These are phyloP conservation scores for Nicotiana attenuata DNA, from an alignment of 257 asterid species.

Conservation along the genomic window DNA sequence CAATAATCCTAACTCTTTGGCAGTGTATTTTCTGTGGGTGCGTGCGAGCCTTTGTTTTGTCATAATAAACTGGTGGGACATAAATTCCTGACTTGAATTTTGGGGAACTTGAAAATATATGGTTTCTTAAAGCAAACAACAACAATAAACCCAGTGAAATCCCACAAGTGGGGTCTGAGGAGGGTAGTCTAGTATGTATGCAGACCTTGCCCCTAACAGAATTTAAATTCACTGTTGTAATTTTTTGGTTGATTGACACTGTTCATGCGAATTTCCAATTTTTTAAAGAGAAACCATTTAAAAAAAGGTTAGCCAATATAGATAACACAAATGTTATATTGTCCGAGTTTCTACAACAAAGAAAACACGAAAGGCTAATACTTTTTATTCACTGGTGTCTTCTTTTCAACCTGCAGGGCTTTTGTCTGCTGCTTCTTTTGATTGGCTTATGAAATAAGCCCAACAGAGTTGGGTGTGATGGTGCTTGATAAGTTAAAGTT, in stretches of 20 bases:
- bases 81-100: neutral
- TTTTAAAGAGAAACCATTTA: no score
- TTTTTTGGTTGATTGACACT: neutral
- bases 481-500: neutral
- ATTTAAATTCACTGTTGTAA: neutral
- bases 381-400: neutral
- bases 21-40: neutral
- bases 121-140: neutral
- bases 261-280: neutral
- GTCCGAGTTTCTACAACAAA: neutral
- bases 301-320: no score
- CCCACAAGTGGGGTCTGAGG: no score
- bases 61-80: neutral
- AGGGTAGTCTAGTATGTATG: no score
- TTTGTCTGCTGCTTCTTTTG: neutral
- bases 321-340: neutral
- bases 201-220: no score
- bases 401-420: neutral
- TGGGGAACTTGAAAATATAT: neutral
- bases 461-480: neutral
- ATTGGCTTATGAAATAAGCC: conserved; percentile 1
- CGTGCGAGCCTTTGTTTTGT: neutral
- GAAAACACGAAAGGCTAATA: neutral
- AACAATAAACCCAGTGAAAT: no score
- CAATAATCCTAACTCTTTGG: neutral